Conservation (phyloP, 139 green algal genomes). For the Chlamydomonas eustigma region DNA sequence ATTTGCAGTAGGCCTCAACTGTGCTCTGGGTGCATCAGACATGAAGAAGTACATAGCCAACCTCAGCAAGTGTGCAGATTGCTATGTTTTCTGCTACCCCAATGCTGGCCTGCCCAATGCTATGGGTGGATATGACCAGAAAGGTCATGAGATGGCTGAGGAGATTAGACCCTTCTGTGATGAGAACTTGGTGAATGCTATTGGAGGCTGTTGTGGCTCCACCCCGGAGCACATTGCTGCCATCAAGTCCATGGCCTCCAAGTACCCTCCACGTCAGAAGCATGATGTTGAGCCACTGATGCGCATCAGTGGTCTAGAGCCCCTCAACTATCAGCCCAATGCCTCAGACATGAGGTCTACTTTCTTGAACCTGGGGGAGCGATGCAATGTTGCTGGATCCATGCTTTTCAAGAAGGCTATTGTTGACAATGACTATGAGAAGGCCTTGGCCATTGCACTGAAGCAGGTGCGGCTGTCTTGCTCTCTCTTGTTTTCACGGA, state of each 20-base stretch:
- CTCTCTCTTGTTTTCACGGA: too few relatives aligned
- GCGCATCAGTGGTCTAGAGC: slow-evolving; percentile 91
- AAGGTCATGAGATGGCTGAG: slow-evolving; percentile 87
- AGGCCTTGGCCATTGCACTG: slow-evolving; percentile 84
- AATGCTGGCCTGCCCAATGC: slow-evolving; percentile 97
- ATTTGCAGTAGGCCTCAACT: slow-evolving; percentile 95
- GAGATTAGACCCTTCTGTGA: slow-evolving; percentile 91
- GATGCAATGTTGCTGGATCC: slow-evolving; percentile 96
- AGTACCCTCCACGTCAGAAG: slow-evolving; percentile 62
- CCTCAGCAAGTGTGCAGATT: slow-evolving; percentile 81
- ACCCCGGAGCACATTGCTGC: slow-evolving; percentile 87
- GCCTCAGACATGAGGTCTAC: slow-evolving; percentile 68
- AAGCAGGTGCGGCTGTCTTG: background rate
- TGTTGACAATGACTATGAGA: slow-evolving; percentile 91
- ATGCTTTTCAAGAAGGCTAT: slow-evolving; percentile 97
- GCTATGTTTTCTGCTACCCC: slow-evolving; percentile 96
- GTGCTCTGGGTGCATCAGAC: slow-evolving; percentile 89
- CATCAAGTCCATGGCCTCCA: slow-evolving; percentile 62
- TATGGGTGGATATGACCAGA: slow-evolving; percentile 98
- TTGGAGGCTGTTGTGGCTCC: slow-evolving; percentile 94
- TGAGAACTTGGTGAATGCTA: slow-evolving; percentile 83
- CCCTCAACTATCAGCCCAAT: slow-evolving; percentile 87
- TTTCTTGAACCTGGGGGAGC: slow-evolving; percentile 95
- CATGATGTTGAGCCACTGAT: slow-evolving; percentile 65
- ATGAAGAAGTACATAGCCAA: slow-evolving; percentile 95